Percentiles rank a stretch among this genome's conserved stretches.
Evolutionary conservation across 2,329 filamentous ascomycete genomes (phyloP).

Genomic region (Chrysoporthe deuterocubensis): DNA sequence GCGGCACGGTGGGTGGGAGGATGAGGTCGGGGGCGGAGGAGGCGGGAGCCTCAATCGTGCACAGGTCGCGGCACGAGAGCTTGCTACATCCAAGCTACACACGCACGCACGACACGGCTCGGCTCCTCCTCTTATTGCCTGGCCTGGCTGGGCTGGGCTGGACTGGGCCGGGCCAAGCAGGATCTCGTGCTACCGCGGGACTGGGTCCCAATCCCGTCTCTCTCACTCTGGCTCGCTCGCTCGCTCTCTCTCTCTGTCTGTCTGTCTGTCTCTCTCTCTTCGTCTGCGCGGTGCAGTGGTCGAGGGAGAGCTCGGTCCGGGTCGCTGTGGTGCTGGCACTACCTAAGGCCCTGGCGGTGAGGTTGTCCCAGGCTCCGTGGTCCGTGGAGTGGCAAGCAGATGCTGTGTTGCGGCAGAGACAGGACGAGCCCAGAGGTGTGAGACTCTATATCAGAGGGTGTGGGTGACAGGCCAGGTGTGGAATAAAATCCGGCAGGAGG

Average conservation of each 20-base stretch:
- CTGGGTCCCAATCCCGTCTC: not conserved
- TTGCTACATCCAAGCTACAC: constrained; percentile 10
- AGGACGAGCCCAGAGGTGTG: constrained; percentile 4
- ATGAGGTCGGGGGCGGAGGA: constrained; percentile 18
- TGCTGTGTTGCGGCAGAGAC: constrained; percentile 2
- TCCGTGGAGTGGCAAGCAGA: not conserved
- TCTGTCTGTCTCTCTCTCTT: not conserved
- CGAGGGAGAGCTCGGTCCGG: not conserved
- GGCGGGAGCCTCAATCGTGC: constrained; percentile 19
- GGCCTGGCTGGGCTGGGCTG: not conserved
- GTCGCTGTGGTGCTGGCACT: not conserved
- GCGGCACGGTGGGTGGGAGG: constrained; percentile 1
- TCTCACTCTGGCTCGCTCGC: not conserved
- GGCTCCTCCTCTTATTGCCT: not conserved
- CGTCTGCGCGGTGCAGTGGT: too few species aligned
- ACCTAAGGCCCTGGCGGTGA: constrained; percentile 8
- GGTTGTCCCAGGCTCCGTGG: not conserved
- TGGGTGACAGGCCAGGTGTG: constrained; percentile 9
- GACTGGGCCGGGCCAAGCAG: too few species aligned
- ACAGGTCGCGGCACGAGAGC: constrained; percentile 1
- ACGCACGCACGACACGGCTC: not conserved
- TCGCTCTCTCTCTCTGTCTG: not conserved
- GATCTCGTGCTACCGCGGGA: constrained; percentile 6
- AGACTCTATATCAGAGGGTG: not conserved
- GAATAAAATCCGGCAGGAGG: constrained; percentile 18